Evolutionary conservation across 306 rosid genomes (phyloP).

Genomic region (Quillaja saponaria): DNA sequence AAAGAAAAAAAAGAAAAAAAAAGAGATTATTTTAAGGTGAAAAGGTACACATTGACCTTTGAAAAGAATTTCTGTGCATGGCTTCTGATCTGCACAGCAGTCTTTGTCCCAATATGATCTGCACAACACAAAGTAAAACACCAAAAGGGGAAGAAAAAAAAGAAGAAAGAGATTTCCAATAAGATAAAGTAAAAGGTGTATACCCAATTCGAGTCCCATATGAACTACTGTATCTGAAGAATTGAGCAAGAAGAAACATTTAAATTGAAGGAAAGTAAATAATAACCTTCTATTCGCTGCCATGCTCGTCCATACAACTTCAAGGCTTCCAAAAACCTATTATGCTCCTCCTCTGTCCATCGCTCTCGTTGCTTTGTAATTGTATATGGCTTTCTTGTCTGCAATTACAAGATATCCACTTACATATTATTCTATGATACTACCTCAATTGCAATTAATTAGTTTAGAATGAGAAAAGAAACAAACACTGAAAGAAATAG

Average conservation of each 20-base stretch:
- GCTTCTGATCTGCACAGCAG: constrained; percentile 99
- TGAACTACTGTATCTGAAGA: constrained; percentile 12
- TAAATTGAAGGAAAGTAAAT: constrained; percentile 3
- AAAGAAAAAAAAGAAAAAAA: no score
- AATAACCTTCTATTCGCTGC: constrained; percentile 95
- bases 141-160: constrained; percentile 20
- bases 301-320: constrained; percentile 97
- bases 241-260: constrained; percentile 18
- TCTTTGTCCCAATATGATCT: constrained; percentile 99
- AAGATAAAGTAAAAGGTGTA: constrained; percentile 9
- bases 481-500: not conserved
- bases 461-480: constrained; percentile 10
- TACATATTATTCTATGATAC: constrained; percentile 21
- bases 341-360: constrained; percentile 99
- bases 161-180: constrained; percentile 26
- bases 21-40: no score
- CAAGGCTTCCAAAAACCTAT: constrained; percentile 85
- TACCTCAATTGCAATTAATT: constrained; percentile 10
- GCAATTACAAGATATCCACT: constrained; percentile 34
- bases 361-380: constrained; percentile 97
- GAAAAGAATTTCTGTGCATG: constrained; percentile 99
- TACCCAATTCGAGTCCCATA: constrained; percentile 1
- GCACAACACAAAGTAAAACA: constrained; percentile 43
- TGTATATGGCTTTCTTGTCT: constrained; percentile 93
- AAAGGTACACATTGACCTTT: constrained; percentile 76